phyloP scores from a whole-genome alignment of 768 basidiomycete genomes.

The Dentipellis fragilis region DNA sequence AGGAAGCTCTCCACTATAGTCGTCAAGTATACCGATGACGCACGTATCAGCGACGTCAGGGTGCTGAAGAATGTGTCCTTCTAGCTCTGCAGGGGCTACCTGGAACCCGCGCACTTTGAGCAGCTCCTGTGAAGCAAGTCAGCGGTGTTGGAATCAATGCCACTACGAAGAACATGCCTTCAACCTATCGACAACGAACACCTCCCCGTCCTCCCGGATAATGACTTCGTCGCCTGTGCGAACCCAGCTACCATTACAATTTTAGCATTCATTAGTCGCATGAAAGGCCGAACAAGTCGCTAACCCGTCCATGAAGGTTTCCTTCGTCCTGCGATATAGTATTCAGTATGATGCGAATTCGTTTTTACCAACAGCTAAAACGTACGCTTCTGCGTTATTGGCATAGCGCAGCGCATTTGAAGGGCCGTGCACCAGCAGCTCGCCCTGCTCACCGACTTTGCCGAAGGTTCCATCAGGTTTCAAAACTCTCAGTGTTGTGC shows the following conservation, averaged over 20 bases:
- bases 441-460: slow-evolving; percentile 45
- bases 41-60: slow-evolving; percentile 51
- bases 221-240: slow-evolving; percentile 57
- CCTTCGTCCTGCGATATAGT: slow-evolving; percentile 40
- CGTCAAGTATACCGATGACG: slow-evolving; percentile 58
- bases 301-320: slow-evolving; percentile 61
- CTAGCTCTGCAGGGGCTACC: slow-evolving; percentile 66
- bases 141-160: slow-evolving; percentile 11
- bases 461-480: slow-evolving; percentile 46
- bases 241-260: slow-evolving; percentile 39
- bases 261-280: not conserved
- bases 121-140: slow-evolving; percentile 34
- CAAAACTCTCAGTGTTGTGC: slow-evolving; percentile 39
- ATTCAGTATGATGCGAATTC: not conserved
- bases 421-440: slow-evolving; percentile 37
- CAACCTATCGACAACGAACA: slow-evolving; percentile 53
- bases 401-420: slow-evolving; percentile 33
- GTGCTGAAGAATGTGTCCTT: slow-evolving; percentile 54
- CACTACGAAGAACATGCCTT: slow-evolving; percentile 28
- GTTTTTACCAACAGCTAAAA: slow-evolving; percentile 4
- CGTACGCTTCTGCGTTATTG: slow-evolving; percentile 52
- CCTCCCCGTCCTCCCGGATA: slow-evolving; percentile 41
- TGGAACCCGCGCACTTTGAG: slow-evolving; percentile 66
- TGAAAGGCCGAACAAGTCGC: slow-evolving; percentile 2
- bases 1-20: slow-evolving; percentile 64